Evolutionary conservation across 345 rosid species (phyloP).

Genomic region (Sonneratia alba): DNA sequence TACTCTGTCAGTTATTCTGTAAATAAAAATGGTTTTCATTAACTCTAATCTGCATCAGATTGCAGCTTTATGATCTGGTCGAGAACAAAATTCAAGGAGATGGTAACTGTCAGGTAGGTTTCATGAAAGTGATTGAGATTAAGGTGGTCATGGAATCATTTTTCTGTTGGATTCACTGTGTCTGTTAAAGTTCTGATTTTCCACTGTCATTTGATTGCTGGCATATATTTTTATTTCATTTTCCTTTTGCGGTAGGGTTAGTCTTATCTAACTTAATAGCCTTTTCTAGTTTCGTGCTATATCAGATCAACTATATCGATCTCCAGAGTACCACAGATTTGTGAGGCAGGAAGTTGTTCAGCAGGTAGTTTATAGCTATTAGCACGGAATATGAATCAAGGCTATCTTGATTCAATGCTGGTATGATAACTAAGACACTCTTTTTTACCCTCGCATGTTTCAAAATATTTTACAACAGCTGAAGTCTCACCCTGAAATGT

Average conservation of each 20-base stretch:
- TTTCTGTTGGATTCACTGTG: not conserved
- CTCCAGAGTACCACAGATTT: conserved; percentile 59
- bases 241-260: not conserved
- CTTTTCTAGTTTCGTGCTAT: conserved; percentile 65
- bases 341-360: conserved; percentile 60
- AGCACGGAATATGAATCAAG: not conserved
- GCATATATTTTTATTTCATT: not conserved
- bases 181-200: not conserved
- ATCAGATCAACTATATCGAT: conserved; percentile 82
- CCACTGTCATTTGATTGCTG: not conserved
- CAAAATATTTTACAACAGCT: conserved; percentile 28
- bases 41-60: conserved; percentile 16
- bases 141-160: not conserved
- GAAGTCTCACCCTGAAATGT: conserved; percentile 28
- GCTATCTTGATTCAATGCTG: not conserved
- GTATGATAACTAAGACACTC: not conserved
- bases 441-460: not conserved
- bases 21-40: not conserved
- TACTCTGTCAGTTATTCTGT: not conserved
- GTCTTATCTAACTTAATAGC: conserved; percentile 11
- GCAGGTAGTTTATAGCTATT: conserved; percentile 39
- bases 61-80: conserved; percentile 42
- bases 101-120: conserved; percentile 62
- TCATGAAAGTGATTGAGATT: not conserved
- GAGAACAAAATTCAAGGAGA: conserved; percentile 65